Base-by-base conservation (phyloP, 108 stramenopile species). In the Cyclotella atomus region DNA sequence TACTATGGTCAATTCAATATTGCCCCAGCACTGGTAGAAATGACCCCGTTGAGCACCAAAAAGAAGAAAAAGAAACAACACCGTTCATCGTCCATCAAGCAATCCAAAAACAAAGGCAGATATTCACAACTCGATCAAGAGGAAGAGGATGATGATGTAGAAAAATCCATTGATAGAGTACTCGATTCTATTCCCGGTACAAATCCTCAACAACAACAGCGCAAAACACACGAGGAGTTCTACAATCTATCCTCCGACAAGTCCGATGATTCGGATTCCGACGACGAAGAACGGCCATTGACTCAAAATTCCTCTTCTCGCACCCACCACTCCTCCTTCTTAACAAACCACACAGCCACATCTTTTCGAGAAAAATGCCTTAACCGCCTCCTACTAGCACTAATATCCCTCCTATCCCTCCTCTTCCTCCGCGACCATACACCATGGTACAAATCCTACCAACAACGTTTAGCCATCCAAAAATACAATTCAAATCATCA, bases 271-370 rank as follows among this genome's bases (percentile, higher is more conserved):
- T 32, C 36, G 29, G 59, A 77, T 15, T 65, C 67, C 56, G 56
- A 68, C 12, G 76, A 77, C 49, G 76, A 69, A 68, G 68, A 77
- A 64, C 67, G 68, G 33, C 76, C 76, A 5, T 68, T 77, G 6
- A 46, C 52, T n/a, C 61, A 24, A 69, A 41, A 60, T 25, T 63
- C n/a, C n/a, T n/a, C n/a, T n/a, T n/a, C n/a, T n/a, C n/a, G n/a
- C 52, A 0, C 23, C 45, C 46, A 30, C 55, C 35, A 15, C 44
- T 28, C 25, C 33, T 19, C 28, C 9, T 41, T 12, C 38, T 41
- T 12, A 41, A 41, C 38, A 6, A 41, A 41, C 38, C 38, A 41
- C 38, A 41, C n/a, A 41, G 60, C 20, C 60, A 52, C 14, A 67
- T 61, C 32, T n/a, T n/a, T n/a, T n/a, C n/a, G n/a, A n/a, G 76